Evolutionary conservation across 2,329 filamentous ascomycete genomes (phyloP).

Genomic region (Xylariaceae sp.): DNA sequence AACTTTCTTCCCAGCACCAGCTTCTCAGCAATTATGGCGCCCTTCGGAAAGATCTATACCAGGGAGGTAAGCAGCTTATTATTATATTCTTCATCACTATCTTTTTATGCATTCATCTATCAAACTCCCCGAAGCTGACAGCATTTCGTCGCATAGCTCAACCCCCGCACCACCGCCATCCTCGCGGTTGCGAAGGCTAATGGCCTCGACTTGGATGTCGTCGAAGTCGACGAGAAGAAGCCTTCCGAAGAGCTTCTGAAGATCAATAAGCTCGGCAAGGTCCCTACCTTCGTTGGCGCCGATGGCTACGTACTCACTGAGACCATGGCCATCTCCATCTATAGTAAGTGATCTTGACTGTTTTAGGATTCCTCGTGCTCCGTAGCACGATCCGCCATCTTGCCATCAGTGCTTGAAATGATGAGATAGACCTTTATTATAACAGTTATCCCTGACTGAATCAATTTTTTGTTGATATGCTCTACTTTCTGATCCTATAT

Average conservation of each 20-base stretch:
- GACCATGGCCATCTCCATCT: constrained; percentile 94
- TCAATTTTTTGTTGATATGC: constrained; percentile 78
- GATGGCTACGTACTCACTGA: constrained; percentile 92
- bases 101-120: constrained; percentile 3
- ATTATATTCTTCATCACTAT: constrained; percentile 27
- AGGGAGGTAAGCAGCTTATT: constrained; percentile 64
- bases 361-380: constrained; percentile 23
- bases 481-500: constrained; percentile 77
- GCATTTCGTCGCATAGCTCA: constrained; percentile 64
- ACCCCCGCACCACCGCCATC: constrained; percentile 88
- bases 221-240: constrained; percentile 71
- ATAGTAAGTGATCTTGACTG: constrained; percentile 71
- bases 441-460: constrained; percentile 99
- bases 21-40: constrained; percentile 62
- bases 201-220: constrained; percentile 86
- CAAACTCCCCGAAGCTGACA: constrained; percentile 30
- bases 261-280: constrained; percentile 85
- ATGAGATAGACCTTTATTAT: constrained; percentile 76
- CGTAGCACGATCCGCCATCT: constrained; percentile 18
- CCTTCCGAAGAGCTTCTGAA: constrained; percentile 79
- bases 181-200: constrained; percentile 97
- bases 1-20: constrained; percentile 31
- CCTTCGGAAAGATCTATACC: constrained; percentile 98
- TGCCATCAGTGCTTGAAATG: constrained; percentile 46
- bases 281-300: constrained; percentile 89